phyloP scores from a whole-genome alignment of 345 rosid genomes.

The Hibiscus syriacus region DNA sequence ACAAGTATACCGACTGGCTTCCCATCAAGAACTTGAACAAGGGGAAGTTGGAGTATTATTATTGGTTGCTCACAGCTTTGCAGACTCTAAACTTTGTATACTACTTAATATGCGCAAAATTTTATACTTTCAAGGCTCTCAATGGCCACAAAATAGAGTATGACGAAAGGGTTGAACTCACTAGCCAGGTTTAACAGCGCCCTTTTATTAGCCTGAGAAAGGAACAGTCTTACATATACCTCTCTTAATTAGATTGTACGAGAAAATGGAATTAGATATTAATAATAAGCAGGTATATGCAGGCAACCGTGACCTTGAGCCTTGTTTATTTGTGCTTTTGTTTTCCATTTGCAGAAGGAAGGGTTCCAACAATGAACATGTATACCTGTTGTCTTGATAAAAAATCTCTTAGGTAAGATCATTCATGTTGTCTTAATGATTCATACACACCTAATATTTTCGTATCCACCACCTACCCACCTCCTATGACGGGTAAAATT shows the following conservation, averaged over 20 bases:
- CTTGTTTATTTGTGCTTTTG: background rate
- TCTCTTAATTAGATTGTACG: too few species aligned
- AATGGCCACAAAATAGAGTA: background rate
- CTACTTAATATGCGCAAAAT: background rate
- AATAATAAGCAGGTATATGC: background rate
- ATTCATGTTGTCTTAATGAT: too few species aligned
- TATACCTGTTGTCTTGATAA: too few species aligned
- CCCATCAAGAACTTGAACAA: background rate
- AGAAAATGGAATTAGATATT: too few species aligned
- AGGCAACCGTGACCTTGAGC: background rate
- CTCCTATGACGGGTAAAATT: too few species aligned
- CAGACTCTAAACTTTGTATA: background rate
- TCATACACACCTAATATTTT: too few species aligned
- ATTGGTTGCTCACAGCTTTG: background rate
- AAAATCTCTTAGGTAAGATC: too few species aligned
- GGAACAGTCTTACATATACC: too few species aligned
- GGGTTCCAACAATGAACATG: background rate
- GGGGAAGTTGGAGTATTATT: background rate
- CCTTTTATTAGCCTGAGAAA: background rate
- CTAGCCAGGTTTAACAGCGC: background rate
- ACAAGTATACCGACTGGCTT: constrained; percentile 16
- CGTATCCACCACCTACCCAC: too few species aligned
- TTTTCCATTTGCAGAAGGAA: background rate
- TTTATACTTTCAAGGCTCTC: background rate
- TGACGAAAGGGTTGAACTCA: background rate